A percentile compares a stretch with the other conserved stretches of the same genome.
phyloP scores from a whole-genome alignment of 1,284 basidiomycete genomes.

The Puccinia polysora region DNA sequence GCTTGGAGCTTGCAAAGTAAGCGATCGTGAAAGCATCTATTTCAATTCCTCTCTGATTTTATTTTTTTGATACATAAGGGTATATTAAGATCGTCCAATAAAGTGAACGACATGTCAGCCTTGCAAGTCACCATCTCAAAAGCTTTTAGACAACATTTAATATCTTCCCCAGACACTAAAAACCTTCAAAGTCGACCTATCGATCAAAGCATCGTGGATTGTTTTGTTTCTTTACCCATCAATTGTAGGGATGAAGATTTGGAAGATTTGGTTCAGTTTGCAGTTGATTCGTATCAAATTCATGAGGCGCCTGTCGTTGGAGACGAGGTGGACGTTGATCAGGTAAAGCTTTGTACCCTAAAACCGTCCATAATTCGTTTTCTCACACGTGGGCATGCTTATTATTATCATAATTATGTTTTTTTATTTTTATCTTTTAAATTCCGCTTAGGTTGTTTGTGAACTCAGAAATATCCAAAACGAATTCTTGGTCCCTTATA shows the following conservation, averaged over 20 bases:
- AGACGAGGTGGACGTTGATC: constrained; percentile 87
- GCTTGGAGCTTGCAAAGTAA: constrained; percentile 93
- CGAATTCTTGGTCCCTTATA: constrained; percentile 49
- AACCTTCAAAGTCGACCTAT: constrained; percentile 59
- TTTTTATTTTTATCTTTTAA: not conserved
- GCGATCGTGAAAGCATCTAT: constrained; percentile 44
- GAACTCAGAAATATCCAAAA: constrained; percentile 60
- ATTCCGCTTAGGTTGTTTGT: constrained; percentile 58
- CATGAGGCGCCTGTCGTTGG: constrained; percentile 81
- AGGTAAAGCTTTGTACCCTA: constrained; percentile 57
- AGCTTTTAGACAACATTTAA: constrained; percentile 53
- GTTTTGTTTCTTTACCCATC: constrained; percentile 74
- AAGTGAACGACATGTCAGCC: constrained; percentile 19
- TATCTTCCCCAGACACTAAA: constrained; percentile 61
- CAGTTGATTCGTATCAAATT: constrained; percentile 88
- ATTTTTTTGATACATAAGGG: constrained; percentile 14
- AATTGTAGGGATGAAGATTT: constrained; percentile 85
- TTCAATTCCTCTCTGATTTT: not conserved
- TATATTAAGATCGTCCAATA: constrained; percentile 30
- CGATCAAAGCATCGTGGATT: constrained; percentile 71
- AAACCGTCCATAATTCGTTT: not conserved
- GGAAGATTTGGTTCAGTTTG: constrained; percentile 89
- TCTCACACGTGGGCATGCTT: not conserved
- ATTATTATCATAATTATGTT: not conserved
- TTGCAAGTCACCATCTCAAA: constrained; percentile 23